Evolutionary conservation across 2,329 filamentous ascomycete species (phyloP).

Genomic region (Mycocentrospora acerina): DNA sequence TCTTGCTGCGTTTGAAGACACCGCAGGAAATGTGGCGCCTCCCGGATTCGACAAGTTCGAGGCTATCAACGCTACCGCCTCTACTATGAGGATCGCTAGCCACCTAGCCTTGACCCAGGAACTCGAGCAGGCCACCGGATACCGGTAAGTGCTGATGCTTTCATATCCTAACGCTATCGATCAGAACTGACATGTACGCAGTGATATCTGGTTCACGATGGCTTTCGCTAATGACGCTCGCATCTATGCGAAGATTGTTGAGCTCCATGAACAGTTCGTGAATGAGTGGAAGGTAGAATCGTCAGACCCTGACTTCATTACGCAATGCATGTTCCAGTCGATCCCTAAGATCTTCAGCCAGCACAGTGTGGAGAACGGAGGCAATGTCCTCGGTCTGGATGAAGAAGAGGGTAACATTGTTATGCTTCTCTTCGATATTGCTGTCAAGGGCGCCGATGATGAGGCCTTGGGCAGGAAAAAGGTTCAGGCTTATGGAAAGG

Average conservation of each 20-base stretch:
- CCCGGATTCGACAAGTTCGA: constrained; percentile 21
- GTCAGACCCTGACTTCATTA: constrained; percentile 21
- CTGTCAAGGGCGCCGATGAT: constrained; percentile 15
- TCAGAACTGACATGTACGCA: constrained; percentile 6
- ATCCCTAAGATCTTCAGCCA: constrained; percentile 18
- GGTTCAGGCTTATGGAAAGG: constrained; percentile 12
- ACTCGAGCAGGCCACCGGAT: constrained; percentile 26
- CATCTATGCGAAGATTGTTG: constrained; percentile 20
- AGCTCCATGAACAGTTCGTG: constrained; percentile 21
- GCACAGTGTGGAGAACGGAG: constrained; percentile 21
- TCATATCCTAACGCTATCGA: background rate
- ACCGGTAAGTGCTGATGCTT: constrained; percentile 16
- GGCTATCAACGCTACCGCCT: constrained; percentile 16
- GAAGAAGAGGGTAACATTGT: constrained; percentile 17
- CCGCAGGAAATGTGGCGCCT: constrained; percentile 18
- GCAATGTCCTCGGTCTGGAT: constrained; percentile 30
- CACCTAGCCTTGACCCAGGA: constrained; percentile 26
- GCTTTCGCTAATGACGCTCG: constrained; percentile 23
- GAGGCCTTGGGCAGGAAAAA: constrained; percentile 13
- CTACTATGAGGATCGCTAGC: constrained; percentile 21
- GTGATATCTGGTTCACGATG: constrained; percentile 27
- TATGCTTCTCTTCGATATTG: constrained; percentile 21
- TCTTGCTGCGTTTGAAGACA: constrained; percentile 22
- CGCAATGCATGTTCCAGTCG: constrained; percentile 28
- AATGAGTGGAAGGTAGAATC: constrained; percentile 14